Conservation (phyloP, 2,329 filamentous ascomycete genomes). For the Colletotrichum lupini region DNA sequence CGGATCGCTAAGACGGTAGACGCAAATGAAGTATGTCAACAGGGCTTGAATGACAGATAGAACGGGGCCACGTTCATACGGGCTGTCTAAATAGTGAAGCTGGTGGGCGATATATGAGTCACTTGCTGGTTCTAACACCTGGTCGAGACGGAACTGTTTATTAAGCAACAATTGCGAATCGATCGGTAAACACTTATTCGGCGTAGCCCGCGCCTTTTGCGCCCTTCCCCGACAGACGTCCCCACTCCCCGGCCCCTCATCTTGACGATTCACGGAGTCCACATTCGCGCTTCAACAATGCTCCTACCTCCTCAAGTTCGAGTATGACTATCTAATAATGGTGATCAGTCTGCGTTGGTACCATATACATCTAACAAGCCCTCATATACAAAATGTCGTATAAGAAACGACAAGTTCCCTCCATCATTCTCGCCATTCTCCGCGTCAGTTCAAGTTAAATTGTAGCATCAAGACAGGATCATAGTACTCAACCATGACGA, state of each 20-base stretch:
- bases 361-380: too few relatives aligned
- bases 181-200: neutral
- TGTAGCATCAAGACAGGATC: slow-evolving; percentile 36
- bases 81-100: neutral
- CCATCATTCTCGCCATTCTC: neutral
- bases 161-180: neutral
- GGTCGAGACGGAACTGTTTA: neutral
- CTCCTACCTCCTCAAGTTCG: too few relatives aligned
- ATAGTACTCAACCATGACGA: slow-evolving; percentile 28
- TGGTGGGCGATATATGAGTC: neutral
- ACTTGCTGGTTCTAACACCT: neutral
- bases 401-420: too few relatives aligned
- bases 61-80: neutral
- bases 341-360: too few relatives aligned
- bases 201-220: slow-evolving; percentile 1
- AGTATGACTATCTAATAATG: too few relatives aligned
- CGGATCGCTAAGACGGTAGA: too few relatives aligned
- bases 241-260: neutral
- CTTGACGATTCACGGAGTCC: neutral
- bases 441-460: neutral
- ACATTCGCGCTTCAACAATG: too few relatives aligned
- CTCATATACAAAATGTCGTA: too few relatives aligned
- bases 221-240: slow-evolving; percentile 2
- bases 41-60: neutral
- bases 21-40: neutral